Percentiles rank a stretch among this genome's conserved stretches.
Evolutionary conservation across 495 filamentous ascomycete species (phyloP).

Genomic region (Tuber umbilicatum): DNA sequence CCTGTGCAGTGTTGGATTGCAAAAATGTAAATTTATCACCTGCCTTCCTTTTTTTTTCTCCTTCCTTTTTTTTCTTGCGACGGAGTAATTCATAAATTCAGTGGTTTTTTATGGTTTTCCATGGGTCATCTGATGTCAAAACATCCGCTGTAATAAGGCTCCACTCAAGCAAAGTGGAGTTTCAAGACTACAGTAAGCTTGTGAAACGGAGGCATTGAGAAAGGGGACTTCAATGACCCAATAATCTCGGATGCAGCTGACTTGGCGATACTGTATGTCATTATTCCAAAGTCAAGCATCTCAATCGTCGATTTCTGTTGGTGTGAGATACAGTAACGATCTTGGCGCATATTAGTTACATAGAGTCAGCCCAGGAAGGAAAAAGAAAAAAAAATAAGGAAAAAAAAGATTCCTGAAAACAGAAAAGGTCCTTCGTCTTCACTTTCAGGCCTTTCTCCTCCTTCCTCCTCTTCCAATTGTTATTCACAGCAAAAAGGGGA

Average conservation of each 20-base stretch:
- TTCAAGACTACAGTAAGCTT: background rate
- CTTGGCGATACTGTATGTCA: background rate
- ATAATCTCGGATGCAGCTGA: background rate
- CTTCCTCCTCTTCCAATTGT: background rate
- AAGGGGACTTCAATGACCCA: background rate
- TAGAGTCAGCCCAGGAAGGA: background rate
- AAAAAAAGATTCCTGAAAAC: background rate
- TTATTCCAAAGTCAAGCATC: background rate
- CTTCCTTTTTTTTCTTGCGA: background rate
- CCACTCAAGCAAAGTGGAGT: background rate
- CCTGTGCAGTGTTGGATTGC: constrained; percentile 3
- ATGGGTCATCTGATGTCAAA: constrained; percentile 1
- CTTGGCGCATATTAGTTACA: background rate
- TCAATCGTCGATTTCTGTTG: background rate
- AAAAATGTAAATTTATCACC: constrained; percentile 2
- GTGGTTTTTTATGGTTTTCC: background rate
- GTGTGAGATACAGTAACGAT: constrained; percentile 1
- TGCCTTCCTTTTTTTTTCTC: background rate
- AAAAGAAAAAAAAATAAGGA: background rate
- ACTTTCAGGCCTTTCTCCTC: background rate
- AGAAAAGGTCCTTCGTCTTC: background rate
- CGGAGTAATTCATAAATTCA: constrained; percentile 5
- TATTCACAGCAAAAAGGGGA: background rate
- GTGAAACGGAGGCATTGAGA: background rate
- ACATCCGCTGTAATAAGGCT: background rate